A percentile compares a stretch with the other conserved stretches of the same genome.
Evolutionary conservation across 2,329 filamentous ascomycete species (phyloP).

Genomic region (Aspergillus amoenus): DNA sequence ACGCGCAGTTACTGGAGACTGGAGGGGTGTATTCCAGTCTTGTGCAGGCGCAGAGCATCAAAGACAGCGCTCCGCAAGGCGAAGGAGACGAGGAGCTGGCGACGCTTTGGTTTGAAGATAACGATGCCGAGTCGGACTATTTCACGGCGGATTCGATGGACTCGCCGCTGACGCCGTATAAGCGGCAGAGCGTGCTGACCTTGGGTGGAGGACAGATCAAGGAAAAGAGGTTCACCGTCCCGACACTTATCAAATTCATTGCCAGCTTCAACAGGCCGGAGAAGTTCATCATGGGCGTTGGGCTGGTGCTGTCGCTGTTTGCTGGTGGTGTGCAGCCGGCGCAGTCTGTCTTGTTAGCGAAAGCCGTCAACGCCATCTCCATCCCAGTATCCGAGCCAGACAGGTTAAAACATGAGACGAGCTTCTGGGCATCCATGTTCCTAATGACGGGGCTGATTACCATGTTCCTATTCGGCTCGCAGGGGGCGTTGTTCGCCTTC

Average conservation of each 20-base stretch:
- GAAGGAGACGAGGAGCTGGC: constrained; percentile 2
- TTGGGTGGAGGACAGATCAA: constrained; percentile 21
- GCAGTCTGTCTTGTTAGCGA: constrained; percentile 78
- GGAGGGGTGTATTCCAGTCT: constrained; percentile 73
- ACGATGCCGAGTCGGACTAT: constrained; percentile 2
- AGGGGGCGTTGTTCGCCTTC: constrained; percentile 73
- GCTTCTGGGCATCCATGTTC: constrained; percentile 86
- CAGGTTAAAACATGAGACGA: constrained; percentile 64
- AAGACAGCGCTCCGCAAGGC: constrained; percentile 24
- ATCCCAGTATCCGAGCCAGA: constrained; percentile 52
- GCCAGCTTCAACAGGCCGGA: constrained; percentile 73
- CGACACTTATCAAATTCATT: constrained; percentile 73
- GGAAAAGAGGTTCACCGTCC: constrained; percentile 51
- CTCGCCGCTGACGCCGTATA: constrained; percentile 8
- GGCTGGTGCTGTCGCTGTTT: constrained; percentile 69
- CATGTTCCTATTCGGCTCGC: constrained; percentile 63
- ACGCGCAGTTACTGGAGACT: constrained; percentile 68
- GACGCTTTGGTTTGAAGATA: constrained; percentile 15
- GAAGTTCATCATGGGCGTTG: constrained; percentile 67
- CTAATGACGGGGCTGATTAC: constrained; percentile 74
- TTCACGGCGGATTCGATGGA: constrained; percentile 12
- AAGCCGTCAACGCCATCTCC: constrained; percentile 71
- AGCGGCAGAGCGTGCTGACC: neutral
- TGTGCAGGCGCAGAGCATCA: constrained; percentile 68
- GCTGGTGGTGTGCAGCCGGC: constrained; percentile 75